Percentiles rank a stretch among this genome's conserved stretches.
Evolutionary conservation across 305 asterid species (phyloP).

Genomic region (Fraxinus ornus): DNA sequence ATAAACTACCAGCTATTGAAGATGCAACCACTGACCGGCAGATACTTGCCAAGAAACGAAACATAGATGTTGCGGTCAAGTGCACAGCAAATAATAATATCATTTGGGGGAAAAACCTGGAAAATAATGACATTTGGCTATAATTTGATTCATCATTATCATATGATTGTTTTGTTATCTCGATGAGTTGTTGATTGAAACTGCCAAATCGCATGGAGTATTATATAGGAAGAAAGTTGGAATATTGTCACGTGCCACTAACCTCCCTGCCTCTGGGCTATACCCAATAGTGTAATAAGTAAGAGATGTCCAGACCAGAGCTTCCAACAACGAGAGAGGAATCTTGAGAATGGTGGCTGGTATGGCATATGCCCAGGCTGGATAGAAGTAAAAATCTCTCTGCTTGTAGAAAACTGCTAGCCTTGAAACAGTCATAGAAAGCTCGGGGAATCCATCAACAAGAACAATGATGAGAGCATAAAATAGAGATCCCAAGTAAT

Average conservation of each 20-base stretch:
- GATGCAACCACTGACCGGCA: constrained; percentile 53
- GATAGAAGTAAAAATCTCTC: constrained; percentile 63
- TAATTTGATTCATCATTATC: neutral
- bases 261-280: constrained; percentile 73
- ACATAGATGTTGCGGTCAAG: constrained; percentile 59
- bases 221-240: neutral
- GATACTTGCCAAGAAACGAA: constrained; percentile 66
- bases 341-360: constrained; percentile 66
- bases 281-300: constrained; percentile 72
- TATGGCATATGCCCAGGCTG: constrained; percentile 81
- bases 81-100: constrained; percentile 56
- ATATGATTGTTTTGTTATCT: neutral
- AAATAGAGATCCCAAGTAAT: constrained; percentile 67
- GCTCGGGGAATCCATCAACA: constrained; percentile 64
- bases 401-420: constrained; percentile 74
- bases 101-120: constrained; percentile 68
- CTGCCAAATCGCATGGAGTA: neutral
- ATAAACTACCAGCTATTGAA: constrained; percentile 52
- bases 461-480: constrained; percentile 53
- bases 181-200: neutral
- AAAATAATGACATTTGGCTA: constrained; percentile 1
- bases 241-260: constrained; percentile 13
- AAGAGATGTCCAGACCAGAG: constrained; percentile 61
- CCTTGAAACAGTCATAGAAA: constrained; percentile 59
- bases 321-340: constrained; percentile 59